Percentiles rank a stretch among this genome's conserved stretches.
Evolutionary conservation across 345 rosid species (phyloP).

Genomic region (Limnanthes douglasii): DNA sequence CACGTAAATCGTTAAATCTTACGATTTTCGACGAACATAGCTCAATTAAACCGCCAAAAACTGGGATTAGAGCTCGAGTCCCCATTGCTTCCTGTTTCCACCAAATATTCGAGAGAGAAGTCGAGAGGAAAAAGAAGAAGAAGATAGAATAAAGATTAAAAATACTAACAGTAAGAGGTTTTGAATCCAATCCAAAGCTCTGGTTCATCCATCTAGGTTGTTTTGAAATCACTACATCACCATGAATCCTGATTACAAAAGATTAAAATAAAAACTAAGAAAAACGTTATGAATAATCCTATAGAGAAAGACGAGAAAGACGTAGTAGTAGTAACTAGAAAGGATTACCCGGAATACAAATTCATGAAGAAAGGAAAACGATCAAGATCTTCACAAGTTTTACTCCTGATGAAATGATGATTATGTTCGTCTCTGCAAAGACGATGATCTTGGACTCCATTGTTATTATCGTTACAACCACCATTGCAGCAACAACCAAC

Average conservation of each 20-base stretch:
- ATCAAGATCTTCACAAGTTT: slow-evolving; percentile 65
- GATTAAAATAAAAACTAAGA: slow-evolving; percentile 1
- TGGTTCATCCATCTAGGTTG: slow-evolving; percentile 41
- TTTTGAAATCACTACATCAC: slow-evolving; percentile 53
- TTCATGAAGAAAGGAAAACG: slow-evolving; percentile 37
- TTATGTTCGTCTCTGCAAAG: slow-evolving; percentile 44
- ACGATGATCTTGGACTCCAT: slow-evolving; percentile 12
- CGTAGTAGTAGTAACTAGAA: background rate
- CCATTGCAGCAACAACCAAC: slow-evolving; percentile 68
- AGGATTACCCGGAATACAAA: slow-evolving; percentile 65
- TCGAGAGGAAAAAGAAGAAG: background rate
- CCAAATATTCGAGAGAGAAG: background rate
- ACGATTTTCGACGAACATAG: slow-evolving; percentile 48
- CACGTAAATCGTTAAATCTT: slow-evolving; percentile 15
- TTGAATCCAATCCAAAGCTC: slow-evolving; percentile 13
- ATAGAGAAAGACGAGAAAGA: background rate
- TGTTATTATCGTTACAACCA: slow-evolving; percentile 11
- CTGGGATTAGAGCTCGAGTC: slow-evolving; percentile 61
- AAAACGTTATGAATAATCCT: background rate
- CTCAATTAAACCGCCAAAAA: slow-evolving; percentile 68
- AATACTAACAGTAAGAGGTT: slow-evolving; percentile 20
- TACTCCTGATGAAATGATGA: slow-evolving; percentile 26
- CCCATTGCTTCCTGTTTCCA: slow-evolving; percentile 31
- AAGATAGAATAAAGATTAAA: background rate
- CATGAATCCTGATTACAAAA: slow-evolving; percentile 44